Conservation (phyloP, 2,329 filamentous ascomycete species). For the Xylaria sp. region DNA sequence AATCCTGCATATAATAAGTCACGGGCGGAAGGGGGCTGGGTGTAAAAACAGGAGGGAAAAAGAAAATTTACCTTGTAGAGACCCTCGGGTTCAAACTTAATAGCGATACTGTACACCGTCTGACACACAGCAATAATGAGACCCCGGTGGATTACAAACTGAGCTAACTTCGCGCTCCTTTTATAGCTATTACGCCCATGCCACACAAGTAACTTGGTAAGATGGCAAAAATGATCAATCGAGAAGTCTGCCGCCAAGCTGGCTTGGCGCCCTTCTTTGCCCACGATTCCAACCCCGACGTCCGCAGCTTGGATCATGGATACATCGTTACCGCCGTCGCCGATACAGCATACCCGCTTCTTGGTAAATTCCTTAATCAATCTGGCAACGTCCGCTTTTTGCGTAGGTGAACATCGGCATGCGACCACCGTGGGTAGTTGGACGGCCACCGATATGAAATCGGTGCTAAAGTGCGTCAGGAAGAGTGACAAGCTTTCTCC, state of each 20-base stretch:
- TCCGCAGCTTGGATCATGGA: constrained; percentile 99
- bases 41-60: background rate
- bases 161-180: constrained; percentile 90
- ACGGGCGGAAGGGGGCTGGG: background rate
- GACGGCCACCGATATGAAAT: constrained; percentile 91
- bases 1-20: constrained; percentile 68
- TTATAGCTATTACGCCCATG: constrained; percentile 98
- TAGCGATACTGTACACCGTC: constrained; percentile 95
- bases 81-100: constrained; percentile 91
- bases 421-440: constrained; percentile 91
- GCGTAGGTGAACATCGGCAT: constrained; percentile 94
- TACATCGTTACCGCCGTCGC: constrained; percentile 97
- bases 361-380: constrained; percentile 92
- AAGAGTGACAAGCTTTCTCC: constrained; percentile 89
- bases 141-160: constrained; percentile 98
- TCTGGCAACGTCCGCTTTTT: constrained; percentile 93
- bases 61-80: constrained; percentile 74
- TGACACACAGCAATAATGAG: constrained; percentile 96
- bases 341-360: constrained; percentile 97
- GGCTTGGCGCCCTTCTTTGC: constrained; percentile 96
- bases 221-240: constrained; percentile 92
- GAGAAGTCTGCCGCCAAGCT: constrained; percentile 96
- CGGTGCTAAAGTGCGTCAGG: constrained; percentile 80
- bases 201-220: constrained; percentile 98
- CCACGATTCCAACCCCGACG: constrained; percentile 96